Base-by-base conservation (phyloP, 345 rosid species). In the Reutealis trisperma region DNA sequence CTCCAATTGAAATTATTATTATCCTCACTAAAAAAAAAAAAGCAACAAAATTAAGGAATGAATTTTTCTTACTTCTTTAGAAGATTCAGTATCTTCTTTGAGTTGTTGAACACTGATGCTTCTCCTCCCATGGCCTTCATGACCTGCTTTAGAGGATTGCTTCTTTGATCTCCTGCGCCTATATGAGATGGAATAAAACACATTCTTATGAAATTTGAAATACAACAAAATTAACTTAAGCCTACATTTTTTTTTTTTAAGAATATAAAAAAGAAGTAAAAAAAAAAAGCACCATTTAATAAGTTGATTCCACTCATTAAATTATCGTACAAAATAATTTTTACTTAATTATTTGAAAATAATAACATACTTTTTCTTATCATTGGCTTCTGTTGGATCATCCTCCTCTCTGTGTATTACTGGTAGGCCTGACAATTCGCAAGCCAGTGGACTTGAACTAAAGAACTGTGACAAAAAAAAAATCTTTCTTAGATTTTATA, bases 391-490 rank as follows among this genome's bases (percentile, higher is more conserved):
- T 51, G 51, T 52, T 52, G 85, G 77, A 25, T 76, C 85, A 64
- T 83, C 79, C 45, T 86, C 88, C 70, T 72, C 83, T 52, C 30
- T 85, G 81, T 67, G 62, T 13, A 88, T 67, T 62, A 76, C 84
- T 24, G 94, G 91, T 30, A 89, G 83, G 63, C 78, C 91, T 51
- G 86, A 85, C 18, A 86, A 79, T 9, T 79, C 79, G 15, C 92
- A 88, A 61, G 91, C 86, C 79, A 79, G 64, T 51, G 94, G 92
- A 83, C 86, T 88, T 71, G 90, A 75, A 76, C 72, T 72, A 75
- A 90, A 89, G 87, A 87, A 89, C 92, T 90, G 87, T 41, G 70
- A 30, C 62, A 66, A 8, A 74, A 60, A 34, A 34, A 1, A 34
- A 34, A 34, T 34, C 3, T 1, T 34, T 34, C 41, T 34, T 34